These are phyloP conservation scores for Calendula officinalis DNA, from an alignment of 129 eudicot genomes.

Conservation along the genomic window DNA sequence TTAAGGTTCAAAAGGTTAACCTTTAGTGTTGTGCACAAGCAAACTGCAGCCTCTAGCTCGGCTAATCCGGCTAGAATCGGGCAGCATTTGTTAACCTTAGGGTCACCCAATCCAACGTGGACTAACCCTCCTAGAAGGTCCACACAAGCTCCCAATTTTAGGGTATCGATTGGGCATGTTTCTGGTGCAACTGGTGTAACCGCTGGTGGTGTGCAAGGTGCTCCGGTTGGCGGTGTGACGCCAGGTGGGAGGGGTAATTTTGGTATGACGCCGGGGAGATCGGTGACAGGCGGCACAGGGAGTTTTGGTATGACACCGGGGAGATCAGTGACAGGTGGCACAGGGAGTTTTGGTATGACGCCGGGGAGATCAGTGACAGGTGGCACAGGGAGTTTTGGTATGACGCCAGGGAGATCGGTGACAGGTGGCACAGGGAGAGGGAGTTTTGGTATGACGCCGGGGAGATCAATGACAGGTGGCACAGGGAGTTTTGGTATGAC, in stretches of 20 bases:
- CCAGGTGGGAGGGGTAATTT: constrained; percentile 24
- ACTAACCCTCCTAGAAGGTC: constrained; percentile 82
- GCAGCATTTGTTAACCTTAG: constrained; percentile 64
- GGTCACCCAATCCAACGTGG: constrained; percentile 70
- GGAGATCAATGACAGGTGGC: constrained; percentile 14
- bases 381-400: not conserved
- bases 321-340: too few species aligned
- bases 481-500: constrained; percentile 1
- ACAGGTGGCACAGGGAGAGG: constrained; percentile 2
- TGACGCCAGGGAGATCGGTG: constrained; percentile 1
- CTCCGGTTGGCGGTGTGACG: constrained; percentile 28
- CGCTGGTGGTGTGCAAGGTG: constrained; percentile 44
- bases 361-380: not conserved
- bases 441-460: not conserved
- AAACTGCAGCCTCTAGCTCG: constrained; percentile 79
- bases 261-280: not conserved
- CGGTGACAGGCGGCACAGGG: not conserved
- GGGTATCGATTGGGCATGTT: constrained; percentile 65
- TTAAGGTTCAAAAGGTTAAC: constrained; percentile 69
- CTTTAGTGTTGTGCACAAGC: constrained; percentile 82
- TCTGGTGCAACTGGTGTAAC: not conserved
- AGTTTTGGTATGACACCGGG: not conserved
- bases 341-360: not conserved
- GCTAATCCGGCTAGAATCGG: constrained; percentile 64
- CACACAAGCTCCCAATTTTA: constrained; percentile 83